Base-by-base conservation (phyloP, 1,284 basidiomycete genomes). In the Puccinia horiana region DNA sequence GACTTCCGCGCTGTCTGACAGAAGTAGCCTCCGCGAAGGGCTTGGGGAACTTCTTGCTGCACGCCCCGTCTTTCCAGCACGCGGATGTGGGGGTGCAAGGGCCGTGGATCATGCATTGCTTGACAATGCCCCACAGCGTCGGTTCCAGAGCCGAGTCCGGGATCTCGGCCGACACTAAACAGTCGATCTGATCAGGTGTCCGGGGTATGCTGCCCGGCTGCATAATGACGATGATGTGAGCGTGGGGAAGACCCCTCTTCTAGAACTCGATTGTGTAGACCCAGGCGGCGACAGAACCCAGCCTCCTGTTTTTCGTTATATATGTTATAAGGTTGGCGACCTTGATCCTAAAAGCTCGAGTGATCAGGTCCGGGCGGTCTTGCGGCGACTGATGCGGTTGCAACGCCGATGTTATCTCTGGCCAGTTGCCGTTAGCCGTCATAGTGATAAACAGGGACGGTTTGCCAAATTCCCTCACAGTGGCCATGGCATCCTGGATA, bases 201-300 rank as follows among this genome's bases (percentile, higher is more conserved):
- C 76, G 76, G 3, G 89, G 83, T 61, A 88, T 88, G 56, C 85
- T 80, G 0, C 85, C 54, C 0, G 86, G 80, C 1, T 32, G 29
- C 2, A 90, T 83, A 79, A 89, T n/a, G n/a, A n/a, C n/a, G n/a
- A n/a, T n/a, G n/a, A n/a, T n/a, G n/a, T n/a, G n/a, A n/a, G n/a
- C n/a, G 74, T 90, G 89, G 2, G 89, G 89, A 0, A 90, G 86
- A 0, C 89, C 89, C 0, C 88, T 84, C 81, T 90, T 90, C 83
- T 90, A 90, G 76, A 89, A 90, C n/a, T 78, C 58, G 6, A 78
- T 49, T 0, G 61, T 58, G n/a, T 49, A 65, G 0, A 78, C 20
- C 42, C 42, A 26, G 5, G 58, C 23, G 8, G 32, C 12, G 18
- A 78, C 61, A 14, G 16, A 12, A 6, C 74, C 76, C n/a, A 67